A percentile compares a stretch with the other conserved stretches of the same genome.
phyloP scores from a whole-genome alignment of 148 eudicot species.

The Arctostaphylos glauca region DNA sequence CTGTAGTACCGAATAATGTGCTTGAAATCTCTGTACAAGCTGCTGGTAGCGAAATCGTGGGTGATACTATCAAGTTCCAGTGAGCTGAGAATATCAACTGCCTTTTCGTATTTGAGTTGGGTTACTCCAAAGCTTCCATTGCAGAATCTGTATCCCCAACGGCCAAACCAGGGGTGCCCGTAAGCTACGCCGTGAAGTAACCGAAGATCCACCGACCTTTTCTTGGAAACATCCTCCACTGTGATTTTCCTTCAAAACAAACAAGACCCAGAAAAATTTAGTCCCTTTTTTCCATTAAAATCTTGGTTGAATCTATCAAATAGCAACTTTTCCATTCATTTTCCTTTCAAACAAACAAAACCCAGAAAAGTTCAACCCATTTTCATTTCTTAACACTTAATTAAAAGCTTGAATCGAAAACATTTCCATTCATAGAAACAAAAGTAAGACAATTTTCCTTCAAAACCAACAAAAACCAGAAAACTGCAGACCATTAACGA shows the following conservation, averaged over 20 bases:
- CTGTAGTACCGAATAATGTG: slow-evolving; percentile 49
- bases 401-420: neutral
- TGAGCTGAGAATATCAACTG: slow-evolving; percentile 60
- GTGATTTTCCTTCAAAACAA: slow-evolving; percentile 58
- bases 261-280: slow-evolving; percentile 1
- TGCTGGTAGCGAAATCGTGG: slow-evolving; percentile 18
- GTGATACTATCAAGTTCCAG: slow-evolving; percentile 47
- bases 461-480: neutral
- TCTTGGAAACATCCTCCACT: slow-evolving; percentile 72
- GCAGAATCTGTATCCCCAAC: slow-evolving; percentile 73
- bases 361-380: neutral
- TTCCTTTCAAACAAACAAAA: neutral
- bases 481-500: too few relatives aligned
- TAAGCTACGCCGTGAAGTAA: slow-evolving; percentile 76
- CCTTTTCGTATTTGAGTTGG: slow-evolving; percentile 51
- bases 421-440: neutral
- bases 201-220: slow-evolving; percentile 68
- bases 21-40: slow-evolving; percentile 26
- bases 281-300: neutral
- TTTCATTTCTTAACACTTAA: neutral
- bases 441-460: neutral
- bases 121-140: slow-evolving; percentile 78
- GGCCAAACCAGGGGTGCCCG: slow-evolving; percentile 84
- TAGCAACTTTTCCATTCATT: neutral
- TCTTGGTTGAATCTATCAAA: too few relatives aligned